Evolutionary conservation across 108 stramenopile genomes (phyloP).

Genomic region (Skeletonema tropicum): DNA sequence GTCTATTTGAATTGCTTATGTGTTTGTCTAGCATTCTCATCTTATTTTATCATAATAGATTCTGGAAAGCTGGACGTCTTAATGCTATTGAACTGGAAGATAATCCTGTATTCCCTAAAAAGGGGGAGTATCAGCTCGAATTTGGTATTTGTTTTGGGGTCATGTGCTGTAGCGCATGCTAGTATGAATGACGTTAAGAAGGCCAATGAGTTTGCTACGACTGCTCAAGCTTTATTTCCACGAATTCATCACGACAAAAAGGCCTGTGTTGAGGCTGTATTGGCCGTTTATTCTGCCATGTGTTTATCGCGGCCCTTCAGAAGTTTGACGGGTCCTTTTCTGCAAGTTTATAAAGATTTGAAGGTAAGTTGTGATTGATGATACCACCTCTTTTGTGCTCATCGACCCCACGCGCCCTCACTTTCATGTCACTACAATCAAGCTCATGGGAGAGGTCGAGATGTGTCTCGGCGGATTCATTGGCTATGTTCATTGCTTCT

Average conservation of each 20-base stretch:
- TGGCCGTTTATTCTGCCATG: neutral
- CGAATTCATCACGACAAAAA: slow-evolving; percentile 4
- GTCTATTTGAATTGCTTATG: too few relatives aligned
- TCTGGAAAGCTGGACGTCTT: slow-evolving; percentile 12
- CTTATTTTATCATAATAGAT: neutral
- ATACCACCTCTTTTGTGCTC: too few relatives aligned
- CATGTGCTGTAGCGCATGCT: too few relatives aligned
- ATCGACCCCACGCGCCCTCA: too few relatives aligned
- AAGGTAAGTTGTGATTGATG: slow-evolving; percentile 9
- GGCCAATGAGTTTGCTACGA: slow-evolving; percentile 14
- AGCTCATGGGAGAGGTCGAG: slow-evolving; percentile 23
- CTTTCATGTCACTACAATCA: neutral
- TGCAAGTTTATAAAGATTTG: slow-evolving; percentile 8
- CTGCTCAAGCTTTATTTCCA: neutral
- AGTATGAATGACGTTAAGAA: slow-evolving; percentile 9
- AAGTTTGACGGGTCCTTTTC: slow-evolving; percentile 7
- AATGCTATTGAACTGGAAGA: slow-evolving; percentile 7
- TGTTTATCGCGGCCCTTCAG: slow-evolving; percentile 19
- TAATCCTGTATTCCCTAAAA: slow-evolving; percentile 12
- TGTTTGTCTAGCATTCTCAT: too few relatives aligned
- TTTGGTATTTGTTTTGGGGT: too few relatives aligned
- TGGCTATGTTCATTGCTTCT: slow-evolving; percentile 4
- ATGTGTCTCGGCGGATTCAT: slow-evolving; percentile 13
- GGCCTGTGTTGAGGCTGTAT: neutral
- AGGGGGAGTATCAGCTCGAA: slow-evolving; percentile 23